These are phyloP conservation scores for Paulownia fortunei DNA, from an alignment of 257 asterid species.

Conservation along the genomic window DNA sequence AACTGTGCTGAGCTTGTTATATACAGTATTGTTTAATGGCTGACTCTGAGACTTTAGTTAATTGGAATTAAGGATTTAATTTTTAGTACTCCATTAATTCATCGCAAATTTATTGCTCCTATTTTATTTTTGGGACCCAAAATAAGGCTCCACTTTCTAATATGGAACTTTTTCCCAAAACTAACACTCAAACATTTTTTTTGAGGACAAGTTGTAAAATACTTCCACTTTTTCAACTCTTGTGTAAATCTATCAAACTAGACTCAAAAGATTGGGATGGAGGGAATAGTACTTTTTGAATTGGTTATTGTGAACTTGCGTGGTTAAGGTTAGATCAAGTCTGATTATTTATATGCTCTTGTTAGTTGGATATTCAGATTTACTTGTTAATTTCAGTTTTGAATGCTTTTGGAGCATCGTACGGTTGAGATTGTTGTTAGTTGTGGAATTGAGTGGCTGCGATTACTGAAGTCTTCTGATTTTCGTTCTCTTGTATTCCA, in stretches of 20 bases:
- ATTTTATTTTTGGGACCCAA: not conserved
- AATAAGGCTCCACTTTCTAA: not conserved
- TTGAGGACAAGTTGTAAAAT: not conserved
- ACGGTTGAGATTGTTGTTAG: not conserved
- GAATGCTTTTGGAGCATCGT: not conserved
- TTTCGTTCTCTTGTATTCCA: not conserved
- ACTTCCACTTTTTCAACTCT: not conserved
- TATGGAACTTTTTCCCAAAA: not conserved
- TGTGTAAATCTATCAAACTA: not conserved
- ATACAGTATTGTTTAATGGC: not conserved
- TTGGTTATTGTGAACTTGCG: not conserved
- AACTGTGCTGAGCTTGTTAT: not conserved
- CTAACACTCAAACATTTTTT: not conserved
- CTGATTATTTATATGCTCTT: not conserved
- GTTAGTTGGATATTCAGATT: not conserved
- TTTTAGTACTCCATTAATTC: not conserved
- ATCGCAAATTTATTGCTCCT: slow-evolving; percentile 2
- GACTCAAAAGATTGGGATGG: slow-evolving; percentile 1
- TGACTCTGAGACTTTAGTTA: not conserved
- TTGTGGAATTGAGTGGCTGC: slow-evolving; percentile 9
- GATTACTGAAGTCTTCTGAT: slow-evolving; percentile 11
- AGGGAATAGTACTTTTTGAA: not conserved
- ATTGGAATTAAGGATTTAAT: not conserved
- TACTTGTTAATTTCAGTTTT: not conserved
- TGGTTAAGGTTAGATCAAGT: not conserved